Evolutionary conservation across 305 asterid genomes (phyloP).

Genomic region (Solanum hybrid): DNA sequence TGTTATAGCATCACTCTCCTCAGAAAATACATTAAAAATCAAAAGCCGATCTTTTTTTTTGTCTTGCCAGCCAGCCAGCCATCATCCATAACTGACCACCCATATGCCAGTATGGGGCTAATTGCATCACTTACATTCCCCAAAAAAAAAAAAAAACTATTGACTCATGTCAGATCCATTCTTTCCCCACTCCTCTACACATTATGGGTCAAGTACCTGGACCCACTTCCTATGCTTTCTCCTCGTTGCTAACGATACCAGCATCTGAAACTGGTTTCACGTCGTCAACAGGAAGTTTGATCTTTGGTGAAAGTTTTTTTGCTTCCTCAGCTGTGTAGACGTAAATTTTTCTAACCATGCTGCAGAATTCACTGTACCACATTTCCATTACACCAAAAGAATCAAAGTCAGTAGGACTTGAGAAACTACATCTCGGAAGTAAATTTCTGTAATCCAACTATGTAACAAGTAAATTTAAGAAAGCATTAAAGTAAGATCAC

Average conservation of each 20-base stretch:
- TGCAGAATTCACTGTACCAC: slow-evolving; percentile 59
- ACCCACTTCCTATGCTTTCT: slow-evolving; percentile 47
- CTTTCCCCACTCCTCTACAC: slow-evolving; percentile 3
- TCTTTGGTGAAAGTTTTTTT: slow-evolving; percentile 72
- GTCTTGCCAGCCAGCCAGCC: slow-evolving; percentile 14
- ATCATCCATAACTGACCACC: slow-evolving; percentile 12
- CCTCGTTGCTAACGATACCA: slow-evolving; percentile 40
- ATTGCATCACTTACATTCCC: slow-evolving; percentile 1
- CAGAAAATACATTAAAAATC: slow-evolving; percentile 13
- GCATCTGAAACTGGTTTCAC: slow-evolving; percentile 35
- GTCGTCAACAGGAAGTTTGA: slow-evolving; percentile 46
- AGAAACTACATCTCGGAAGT: neutral
- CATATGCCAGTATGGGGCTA: slow-evolving; percentile 14
- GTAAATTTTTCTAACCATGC: slow-evolving; percentile 63
- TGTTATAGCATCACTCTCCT: slow-evolving; percentile 18
- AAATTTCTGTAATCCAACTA: neutral
- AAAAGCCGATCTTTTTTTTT: slow-evolving; percentile 8
- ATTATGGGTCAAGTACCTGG: slow-evolving; percentile 27
- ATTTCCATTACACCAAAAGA: neutral
- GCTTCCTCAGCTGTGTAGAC: slow-evolving; percentile 74
- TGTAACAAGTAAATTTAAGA: neutral
- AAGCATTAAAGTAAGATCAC: neutral
- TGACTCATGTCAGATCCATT: slow-evolving; percentile 3
- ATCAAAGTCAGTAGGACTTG: neutral
- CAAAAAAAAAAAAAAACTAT: neutral